phyloP scores from a whole-genome alignment of 176 grass and related monocot genomes.

The Hsuehochloa calcarea region DNA sequence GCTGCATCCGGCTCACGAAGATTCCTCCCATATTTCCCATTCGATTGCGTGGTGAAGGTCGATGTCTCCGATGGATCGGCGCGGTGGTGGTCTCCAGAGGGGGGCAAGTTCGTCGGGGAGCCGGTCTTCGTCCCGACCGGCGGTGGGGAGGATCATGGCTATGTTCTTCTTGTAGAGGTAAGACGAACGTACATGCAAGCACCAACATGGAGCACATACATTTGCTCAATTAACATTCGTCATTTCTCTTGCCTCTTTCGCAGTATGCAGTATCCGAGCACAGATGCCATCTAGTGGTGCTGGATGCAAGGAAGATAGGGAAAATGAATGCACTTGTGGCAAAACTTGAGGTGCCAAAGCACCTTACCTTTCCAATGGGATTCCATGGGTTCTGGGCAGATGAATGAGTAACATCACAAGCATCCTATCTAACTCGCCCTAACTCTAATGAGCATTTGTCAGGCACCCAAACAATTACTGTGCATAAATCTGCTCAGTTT shows the following conservation, averaged over 20 bases:
- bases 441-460: background rate
- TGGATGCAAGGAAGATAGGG: constrained; percentile 81
- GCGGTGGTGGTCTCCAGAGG: constrained; percentile 40
- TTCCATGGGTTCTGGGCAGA: constrained; percentile 93
- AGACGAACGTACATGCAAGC: background rate
- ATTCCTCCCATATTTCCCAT: constrained; percentile 79
- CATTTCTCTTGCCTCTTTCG: constrained; percentile 7
- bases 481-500: background rate
- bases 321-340: constrained; percentile 49
- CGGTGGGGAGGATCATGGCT: constrained; percentile 62
- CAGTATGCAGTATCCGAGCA: constrained; percentile 77
- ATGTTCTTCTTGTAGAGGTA: constrained; percentile 91
- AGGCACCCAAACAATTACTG: background rate
- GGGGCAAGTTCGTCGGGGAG: constrained; percentile 78
- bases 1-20: constrained; percentile 48
- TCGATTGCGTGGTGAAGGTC: constrained; percentile 77
- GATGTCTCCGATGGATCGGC: constrained; percentile 36
- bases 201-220: background rate
- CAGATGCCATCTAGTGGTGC: constrained; percentile 69
- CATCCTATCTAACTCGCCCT: background rate
- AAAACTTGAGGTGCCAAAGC: constrained; percentile 78
- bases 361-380: constrained; percentile 83
- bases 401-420: background rate
- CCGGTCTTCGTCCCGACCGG: constrained; percentile 63
- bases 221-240: background rate